These are phyloP conservation scores for Coemansia sp. DNA, from an alignment of 192 early-diverging fungal species.

Conservation along the genomic window DNA sequence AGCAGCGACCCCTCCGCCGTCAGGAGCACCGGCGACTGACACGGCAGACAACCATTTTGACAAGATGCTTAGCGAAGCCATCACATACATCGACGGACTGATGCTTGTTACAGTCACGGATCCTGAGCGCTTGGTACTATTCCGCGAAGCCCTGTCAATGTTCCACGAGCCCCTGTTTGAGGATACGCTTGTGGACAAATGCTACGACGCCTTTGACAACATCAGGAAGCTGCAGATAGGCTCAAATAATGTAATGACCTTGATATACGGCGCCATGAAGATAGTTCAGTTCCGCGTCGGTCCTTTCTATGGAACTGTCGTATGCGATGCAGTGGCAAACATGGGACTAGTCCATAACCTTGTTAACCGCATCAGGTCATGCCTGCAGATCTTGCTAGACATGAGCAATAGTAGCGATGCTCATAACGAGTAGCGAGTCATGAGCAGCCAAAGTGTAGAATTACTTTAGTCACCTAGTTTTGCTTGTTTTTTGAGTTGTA, in stretches of 20 bases:
- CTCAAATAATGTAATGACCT: conserved; percentile 31
- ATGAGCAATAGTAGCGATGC: conserved; percentile 20
- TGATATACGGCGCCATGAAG: conserved; percentile 47
- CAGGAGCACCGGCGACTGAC: not conserved
- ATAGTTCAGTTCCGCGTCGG: conserved; percentile 54
- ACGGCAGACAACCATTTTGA: conserved; percentile 36
- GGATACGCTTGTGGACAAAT: conserved; percentile 45
- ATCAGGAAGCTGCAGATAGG: conserved; percentile 47
- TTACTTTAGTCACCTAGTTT: not conserved
- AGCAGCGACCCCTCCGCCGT: not conserved
- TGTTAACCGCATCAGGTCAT: conserved; percentile 41
- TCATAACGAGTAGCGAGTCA: not conserved
- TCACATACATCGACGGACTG: conserved; percentile 38
- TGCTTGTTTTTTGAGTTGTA: not conserved
- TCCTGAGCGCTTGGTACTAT: conserved; percentile 27
- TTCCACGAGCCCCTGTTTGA: conserved; percentile 54
- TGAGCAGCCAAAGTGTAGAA: not conserved
- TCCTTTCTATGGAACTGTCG: conserved; percentile 50
- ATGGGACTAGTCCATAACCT: conserved; percentile 50
- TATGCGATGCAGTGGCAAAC: conserved; percentile 40
- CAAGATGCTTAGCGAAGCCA: conserved; percentile 43
- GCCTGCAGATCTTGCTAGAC: conserved; percentile 26
- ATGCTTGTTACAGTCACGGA: conserved; percentile 51
- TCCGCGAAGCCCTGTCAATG: conserved; percentile 41
- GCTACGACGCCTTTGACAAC: conserved; percentile 54